Conservation (phyloP, 2,329 filamentous ascomycete genomes). For the Hypomyces perniciosus region DNA sequence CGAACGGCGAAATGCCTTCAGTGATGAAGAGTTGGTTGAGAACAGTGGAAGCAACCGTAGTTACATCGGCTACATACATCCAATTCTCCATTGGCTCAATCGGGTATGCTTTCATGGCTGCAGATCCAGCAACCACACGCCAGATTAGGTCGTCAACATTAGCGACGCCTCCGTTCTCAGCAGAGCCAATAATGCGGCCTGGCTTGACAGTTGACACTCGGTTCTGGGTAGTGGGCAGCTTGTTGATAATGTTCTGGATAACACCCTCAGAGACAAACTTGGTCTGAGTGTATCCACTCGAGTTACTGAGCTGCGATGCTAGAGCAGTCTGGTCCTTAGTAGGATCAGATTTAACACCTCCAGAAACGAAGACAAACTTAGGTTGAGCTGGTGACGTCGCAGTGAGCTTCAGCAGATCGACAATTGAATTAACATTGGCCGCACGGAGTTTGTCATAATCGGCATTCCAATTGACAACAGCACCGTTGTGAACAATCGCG, state of each 20-base stretch:
- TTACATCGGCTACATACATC: conserved; percentile 16
- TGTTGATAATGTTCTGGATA: conserved; percentile 8
- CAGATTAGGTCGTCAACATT: conserved; percentile 22
- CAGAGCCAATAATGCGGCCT: conserved; percentile 18
- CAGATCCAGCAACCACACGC: conserved; percentile 15
- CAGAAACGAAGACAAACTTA: conserved; percentile 21
- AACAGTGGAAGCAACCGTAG: conserved; percentile 12
- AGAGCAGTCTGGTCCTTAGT: neutral
- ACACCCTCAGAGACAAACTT: conserved; percentile 20
- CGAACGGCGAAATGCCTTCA: neutral
- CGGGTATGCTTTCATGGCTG: conserved; percentile 11
- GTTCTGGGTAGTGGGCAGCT: conserved; percentile 1
- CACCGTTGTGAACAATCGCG: conserved; percentile 75
- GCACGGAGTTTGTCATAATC: conserved; percentile 65
- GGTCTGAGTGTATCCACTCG: conserved; percentile 18
- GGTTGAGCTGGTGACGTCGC: conserved; percentile 11
- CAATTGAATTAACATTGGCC: conserved; percentile 56
- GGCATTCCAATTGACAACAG: conserved; percentile 72
- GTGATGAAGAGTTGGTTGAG: conserved; percentile 7
- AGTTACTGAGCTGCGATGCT: neutral
- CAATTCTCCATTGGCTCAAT: conserved; percentile 10
- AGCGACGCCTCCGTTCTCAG: conserved; percentile 13
- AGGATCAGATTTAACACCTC: conserved; percentile 13
- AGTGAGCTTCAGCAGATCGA: conserved; percentile 13
- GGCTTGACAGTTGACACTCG: conserved; percentile 17